Conservation (phyloP, 129 eudicot genomes). For the Chrysanthemum seticuspe region DNA sequence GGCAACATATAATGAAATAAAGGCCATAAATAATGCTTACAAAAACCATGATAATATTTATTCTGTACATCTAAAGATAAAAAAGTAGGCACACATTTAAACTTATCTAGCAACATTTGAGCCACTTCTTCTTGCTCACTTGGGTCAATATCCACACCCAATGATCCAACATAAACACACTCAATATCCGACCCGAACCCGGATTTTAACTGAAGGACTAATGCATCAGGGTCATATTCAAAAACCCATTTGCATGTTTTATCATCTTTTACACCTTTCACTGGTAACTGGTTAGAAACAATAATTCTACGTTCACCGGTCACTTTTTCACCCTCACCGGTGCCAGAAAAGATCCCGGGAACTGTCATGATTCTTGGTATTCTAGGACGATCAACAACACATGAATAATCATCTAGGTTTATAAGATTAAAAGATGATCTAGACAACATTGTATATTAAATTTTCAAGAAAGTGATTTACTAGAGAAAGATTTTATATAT, state of each 20-base stretch:
- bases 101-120: conserved; percentile 55
- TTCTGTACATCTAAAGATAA: conserved; percentile 53
- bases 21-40: conserved; percentile 98
- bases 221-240: conserved; percentile 71
- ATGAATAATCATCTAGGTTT: conserved; percentile 63
- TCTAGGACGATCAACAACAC: conserved; percentile 49
- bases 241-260: conserved; percentile 58
- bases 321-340: conserved; percentile 36
- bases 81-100: conserved; percentile 78
- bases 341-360: conserved; percentile 52
- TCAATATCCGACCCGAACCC: conserved; percentile 67
- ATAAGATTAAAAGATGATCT: conserved; percentile 74
- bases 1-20: conserved; percentile 89
- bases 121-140: conserved; percentile 78
- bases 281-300: conserved; percentile 76
- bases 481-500: background rate
- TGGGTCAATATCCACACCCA: conserved; percentile 58
- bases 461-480: too few species aligned
- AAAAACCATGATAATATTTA: conserved; percentile 80
- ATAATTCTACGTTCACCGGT: conserved; percentile 47
- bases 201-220: conserved; percentile 66
- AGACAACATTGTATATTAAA: conserved; percentile 59
- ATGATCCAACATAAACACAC: conserved; percentile 64
- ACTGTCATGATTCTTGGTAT: conserved; percentile 60
- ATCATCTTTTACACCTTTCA: conserved; percentile 35